Evolutionary conservation across 2,329 filamentous ascomycete genomes (phyloP).

Genomic region (Alternaria alternata): DNA sequence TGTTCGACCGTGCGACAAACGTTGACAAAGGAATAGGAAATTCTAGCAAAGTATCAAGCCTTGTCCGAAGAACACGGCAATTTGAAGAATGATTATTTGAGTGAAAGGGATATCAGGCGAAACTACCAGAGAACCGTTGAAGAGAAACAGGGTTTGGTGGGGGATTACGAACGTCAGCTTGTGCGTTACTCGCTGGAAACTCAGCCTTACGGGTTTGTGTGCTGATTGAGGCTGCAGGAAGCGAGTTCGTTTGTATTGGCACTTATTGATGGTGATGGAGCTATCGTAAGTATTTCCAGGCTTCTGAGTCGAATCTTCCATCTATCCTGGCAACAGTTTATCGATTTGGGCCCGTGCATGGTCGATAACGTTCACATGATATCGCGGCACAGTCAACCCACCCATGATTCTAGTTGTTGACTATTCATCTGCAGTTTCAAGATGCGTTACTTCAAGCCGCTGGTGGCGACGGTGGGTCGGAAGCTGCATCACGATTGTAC

Average conservation of each 20-base stretch:
- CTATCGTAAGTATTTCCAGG: slow-evolving; percentile 48
- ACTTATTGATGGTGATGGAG: slow-evolving; percentile 60
- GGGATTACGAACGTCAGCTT: slow-evolving; percentile 34
- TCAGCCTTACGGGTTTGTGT: slow-evolving; percentile 5
- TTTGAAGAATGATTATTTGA: slow-evolving; percentile 42
- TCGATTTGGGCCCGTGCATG: not conserved
- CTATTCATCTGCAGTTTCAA: slow-evolving; percentile 48
- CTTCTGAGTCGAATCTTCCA: not conserved
- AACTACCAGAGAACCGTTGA: slow-evolving; percentile 40
- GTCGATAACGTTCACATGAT: not conserved
- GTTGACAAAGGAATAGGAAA: slow-evolving; percentile 35
- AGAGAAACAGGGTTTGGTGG: slow-evolving; percentile 28
- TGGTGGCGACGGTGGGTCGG: slow-evolving; percentile 54
- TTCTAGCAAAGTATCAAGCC: slow-evolving; percentile 38
- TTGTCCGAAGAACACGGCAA: slow-evolving; percentile 36
- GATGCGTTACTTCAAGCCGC: slow-evolving; percentile 54
- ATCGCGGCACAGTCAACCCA: not conserved
- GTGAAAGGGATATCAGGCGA: slow-evolving; percentile 43
- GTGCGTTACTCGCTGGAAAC: slow-evolving; percentile 23
- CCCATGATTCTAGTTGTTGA: not conserved
- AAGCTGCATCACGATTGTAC: slow-evolving; percentile 56
- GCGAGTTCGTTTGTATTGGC: slow-evolving; percentile 56
- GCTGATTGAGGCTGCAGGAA: slow-evolving; percentile 31
- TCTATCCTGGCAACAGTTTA: not conserved
- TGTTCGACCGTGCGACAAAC: slow-evolving; percentile 18